Base-by-base conservation (phyloP, 805 yeast species). In the Tetrapisispora phaffii region DNA sequence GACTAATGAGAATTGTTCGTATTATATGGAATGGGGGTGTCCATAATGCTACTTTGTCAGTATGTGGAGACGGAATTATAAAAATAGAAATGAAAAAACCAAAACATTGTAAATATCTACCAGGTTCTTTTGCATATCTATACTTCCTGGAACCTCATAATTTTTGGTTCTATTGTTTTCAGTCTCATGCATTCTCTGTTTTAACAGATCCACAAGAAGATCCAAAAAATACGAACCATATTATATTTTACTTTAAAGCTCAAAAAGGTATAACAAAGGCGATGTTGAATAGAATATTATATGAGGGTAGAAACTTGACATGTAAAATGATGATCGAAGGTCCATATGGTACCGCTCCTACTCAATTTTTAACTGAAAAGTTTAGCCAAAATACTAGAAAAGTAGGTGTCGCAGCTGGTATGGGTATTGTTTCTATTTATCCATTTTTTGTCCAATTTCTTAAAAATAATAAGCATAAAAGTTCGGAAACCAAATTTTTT, bases 181-280 rank as follows among this genome's bases (percentile, higher is more conserved):
- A 82, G 58, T 75, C 82, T 4, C 88, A 83, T 59, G 90, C 90
- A 4, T 82, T 85, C 63, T 80, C 89, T 1, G 60, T 76, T 7
- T 65, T 75, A 41, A 63, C 74, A 4, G 60, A 59, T 7, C 59
- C 63, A 1, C 60, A 66, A 37, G 64, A 65, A 33, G 64, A 67
- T 48, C 60, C 63, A 39, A 55, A 33, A 7, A 46, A 53, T 23
- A 38, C 51, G 13, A 47, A 48, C 23, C 46, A 48, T 21, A 20
- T 76, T 9, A 62, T 67, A 1, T 62, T 75, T 41, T 71, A 66
- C 51, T 69, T 76, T 53, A 76, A 74, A 55, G 72, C 71, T 17
- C 77, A 77, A 58, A 70, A 70, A n/a, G 87, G 86, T 47, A 60
- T 77, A 44, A 79, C 86, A 15, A 69, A 59, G 44, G 65, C 65